A percentile compares a stretch with the other conserved stretches of the same genome.
These are phyloP conservation scores for Syncephalastrum racemosum DNA, from an alignment of 371 early-diverging fungal genomes.

Conservation along the genomic window DNA sequence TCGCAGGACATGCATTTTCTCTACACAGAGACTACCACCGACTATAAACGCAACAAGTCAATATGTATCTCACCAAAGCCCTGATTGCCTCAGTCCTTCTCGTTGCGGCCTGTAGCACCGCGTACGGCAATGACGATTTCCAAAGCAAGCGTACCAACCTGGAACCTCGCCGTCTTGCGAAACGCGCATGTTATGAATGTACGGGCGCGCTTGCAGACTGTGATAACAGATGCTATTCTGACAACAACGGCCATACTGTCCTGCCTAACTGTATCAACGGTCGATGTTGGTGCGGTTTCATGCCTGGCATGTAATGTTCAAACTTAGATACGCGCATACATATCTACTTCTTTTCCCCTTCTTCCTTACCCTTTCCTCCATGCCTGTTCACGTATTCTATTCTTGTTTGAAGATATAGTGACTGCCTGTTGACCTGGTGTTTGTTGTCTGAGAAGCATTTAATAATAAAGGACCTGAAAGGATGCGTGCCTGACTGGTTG, in stretches of 20 bases:
- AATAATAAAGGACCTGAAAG: neutral
- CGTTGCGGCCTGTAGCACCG: too few relatives aligned
- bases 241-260: slow-evolving; percentile 13
- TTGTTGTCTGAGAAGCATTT: too few relatives aligned
- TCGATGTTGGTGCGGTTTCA: slow-evolving; percentile 17
- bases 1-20: too few relatives aligned
- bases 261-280: slow-evolving; percentile 13
- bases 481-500: too few relatives aligned
- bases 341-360: neutral
- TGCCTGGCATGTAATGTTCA: slow-evolving; percentile 2
- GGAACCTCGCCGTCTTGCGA: slow-evolving; percentile 8
- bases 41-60: too few relatives aligned
- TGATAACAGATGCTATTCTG: neutral
- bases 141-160: slow-evolving; percentile 8
- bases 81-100: too few relatives aligned
- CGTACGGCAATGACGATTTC: neutral
- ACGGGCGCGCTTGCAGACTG: slow-evolving; percentile 23
- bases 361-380: neutral
- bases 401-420: neutral
- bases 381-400: neutral
- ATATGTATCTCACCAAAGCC: too few relatives aligned
- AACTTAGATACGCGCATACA: neutral
- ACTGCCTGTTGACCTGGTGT: too few relatives aligned
- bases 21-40: too few relatives aligned
- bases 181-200: slow-evolving; percentile 11